phyloP scores from a whole-genome alignment of 140 eudicot genomes.

The Bidens hawaiensis region DNA sequence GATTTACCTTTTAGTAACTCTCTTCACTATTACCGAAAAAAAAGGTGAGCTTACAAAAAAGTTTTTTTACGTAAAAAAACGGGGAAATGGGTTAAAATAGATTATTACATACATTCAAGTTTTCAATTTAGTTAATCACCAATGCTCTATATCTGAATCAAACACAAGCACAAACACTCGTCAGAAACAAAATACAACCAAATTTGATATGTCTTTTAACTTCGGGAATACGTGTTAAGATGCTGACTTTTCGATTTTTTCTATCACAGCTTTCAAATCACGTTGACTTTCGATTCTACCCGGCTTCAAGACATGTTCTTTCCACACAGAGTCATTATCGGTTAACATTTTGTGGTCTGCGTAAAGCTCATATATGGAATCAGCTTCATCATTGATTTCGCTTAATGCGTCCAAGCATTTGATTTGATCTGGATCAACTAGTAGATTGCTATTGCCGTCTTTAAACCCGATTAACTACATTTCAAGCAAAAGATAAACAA shows the following conservation, averaged over 20 bases:
- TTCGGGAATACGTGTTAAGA: not conserved
- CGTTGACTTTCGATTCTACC: slow-evolving; percentile 47
- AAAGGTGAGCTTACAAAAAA: too few relatives aligned
- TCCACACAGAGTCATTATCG: slow-evolving; percentile 48
- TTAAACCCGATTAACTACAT: slow-evolving; percentile 82
- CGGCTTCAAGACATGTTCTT: too few relatives aligned
- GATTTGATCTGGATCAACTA: slow-evolving; percentile 60
- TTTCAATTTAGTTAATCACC: too few relatives aligned
- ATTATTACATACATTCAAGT: too few relatives aligned
- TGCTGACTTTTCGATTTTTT: slow-evolving; percentile 40
- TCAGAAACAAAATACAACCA: too few relatives aligned
- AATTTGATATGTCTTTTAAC: not conserved
- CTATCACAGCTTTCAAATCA: slow-evolving; percentile 51
- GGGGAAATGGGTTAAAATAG: too few relatives aligned
- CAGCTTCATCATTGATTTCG: slow-evolving; percentile 68
- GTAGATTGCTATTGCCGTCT: slow-evolving; percentile 51
- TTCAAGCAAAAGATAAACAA: not conserved
- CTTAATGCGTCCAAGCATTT: slow-evolving; percentile 43
- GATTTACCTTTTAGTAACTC: too few relatives aligned
- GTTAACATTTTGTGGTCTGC: slow-evolving; percentile 26
- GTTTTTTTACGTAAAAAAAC: not conserved
- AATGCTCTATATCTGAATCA: too few relatives aligned
- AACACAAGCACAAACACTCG: too few relatives aligned
- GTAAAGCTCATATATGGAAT: slow-evolving; percentile 64
- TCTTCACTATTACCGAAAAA: too few relatives aligned